These are phyloP conservation scores for Climacium dendroides DNA, from an alignment of 225 moss, liverwort and hornwort species.

Conservation along the genomic window DNA sequence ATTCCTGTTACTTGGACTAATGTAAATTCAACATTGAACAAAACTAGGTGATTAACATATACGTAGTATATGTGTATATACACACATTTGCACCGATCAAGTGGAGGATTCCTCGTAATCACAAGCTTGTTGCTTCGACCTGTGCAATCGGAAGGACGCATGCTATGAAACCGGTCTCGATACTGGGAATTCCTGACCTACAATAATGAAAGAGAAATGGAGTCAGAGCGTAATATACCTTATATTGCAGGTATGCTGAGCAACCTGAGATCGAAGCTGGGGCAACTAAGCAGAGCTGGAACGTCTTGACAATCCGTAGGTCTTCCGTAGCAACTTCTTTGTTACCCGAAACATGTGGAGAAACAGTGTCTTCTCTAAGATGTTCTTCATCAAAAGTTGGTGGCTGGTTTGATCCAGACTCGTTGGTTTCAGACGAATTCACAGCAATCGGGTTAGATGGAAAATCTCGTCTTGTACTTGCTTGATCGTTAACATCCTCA, in stretches of 20 bases:
- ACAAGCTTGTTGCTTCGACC: not conserved
- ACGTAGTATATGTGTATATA: too few relatives aligned
- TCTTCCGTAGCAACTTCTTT: not conserved
- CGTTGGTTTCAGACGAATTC: not conserved
- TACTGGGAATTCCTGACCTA: not conserved
- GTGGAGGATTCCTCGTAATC: not conserved
- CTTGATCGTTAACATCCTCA: not conserved
- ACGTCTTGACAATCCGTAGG: not conserved
- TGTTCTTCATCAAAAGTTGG: not conserved
- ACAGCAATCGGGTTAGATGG: not conserved
- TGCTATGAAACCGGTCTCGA: not conserved
- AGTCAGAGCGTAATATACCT: not conserved
- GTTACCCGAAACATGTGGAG: not conserved
- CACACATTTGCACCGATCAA: not conserved
- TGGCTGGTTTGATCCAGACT: not conserved
- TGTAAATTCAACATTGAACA: not conserved
- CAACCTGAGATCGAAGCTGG: constrained; percentile 3
- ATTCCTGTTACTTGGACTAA: not conserved
- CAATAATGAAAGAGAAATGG: not conserved
- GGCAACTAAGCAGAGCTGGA: constrained; percentile 15
- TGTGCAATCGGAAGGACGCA: not conserved
- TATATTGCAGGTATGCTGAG: not conserved
- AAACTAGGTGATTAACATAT: not conserved
- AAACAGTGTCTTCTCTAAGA: not conserved
- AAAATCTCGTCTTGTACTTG: not conserved